Conservation (phyloP, 2,329 filamentous ascomycete genomes). For the Fusarium torreyae region DNA sequence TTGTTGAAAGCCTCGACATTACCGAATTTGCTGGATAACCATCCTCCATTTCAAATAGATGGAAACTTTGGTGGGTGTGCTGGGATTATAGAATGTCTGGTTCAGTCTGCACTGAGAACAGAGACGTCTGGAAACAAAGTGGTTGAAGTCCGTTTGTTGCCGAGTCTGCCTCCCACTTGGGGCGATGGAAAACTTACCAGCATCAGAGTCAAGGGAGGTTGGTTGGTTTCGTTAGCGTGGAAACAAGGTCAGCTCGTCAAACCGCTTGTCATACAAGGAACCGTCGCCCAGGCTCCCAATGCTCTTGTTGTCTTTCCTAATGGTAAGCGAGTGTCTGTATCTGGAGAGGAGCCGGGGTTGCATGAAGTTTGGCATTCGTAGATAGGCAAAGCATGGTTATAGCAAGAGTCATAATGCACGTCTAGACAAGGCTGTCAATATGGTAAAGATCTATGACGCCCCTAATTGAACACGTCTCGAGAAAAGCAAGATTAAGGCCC, state of each 20-base stretch:
- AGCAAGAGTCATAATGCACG: too few relatives aligned
- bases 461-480: too few relatives aligned
- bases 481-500: too few relatives aligned
- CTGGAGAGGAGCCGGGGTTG: not conserved
- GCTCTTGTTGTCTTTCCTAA: conserved; percentile 20
- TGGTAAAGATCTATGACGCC: too few relatives aligned
- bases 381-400: too few relatives aligned
- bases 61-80: conserved; percentile 50
- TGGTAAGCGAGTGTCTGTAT: not conserved
- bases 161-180: conserved; percentile 40
- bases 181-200: conserved; percentile 3
- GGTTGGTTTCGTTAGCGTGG: conserved; percentile 39
- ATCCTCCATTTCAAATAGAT: conserved; percentile 52
- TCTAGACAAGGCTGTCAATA: too few relatives aligned
- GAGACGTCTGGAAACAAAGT: not conserved
- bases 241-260: not conserved
- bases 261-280: conserved; percentile 14
- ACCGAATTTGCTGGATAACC: conserved; percentile 41
- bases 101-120: conserved; percentile 31
- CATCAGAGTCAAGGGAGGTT: conserved; percentile 26
- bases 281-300: conserved; percentile 6
- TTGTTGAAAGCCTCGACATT: conserved; percentile 36
- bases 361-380: not conserved
- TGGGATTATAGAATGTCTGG: conserved; percentile 42
- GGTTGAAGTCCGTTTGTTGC: conserved; percentile 34